Evolutionary conservation across 2,329 filamentous ascomycete species (phyloP).

Genomic region (Diaporthe vexans): DNA sequence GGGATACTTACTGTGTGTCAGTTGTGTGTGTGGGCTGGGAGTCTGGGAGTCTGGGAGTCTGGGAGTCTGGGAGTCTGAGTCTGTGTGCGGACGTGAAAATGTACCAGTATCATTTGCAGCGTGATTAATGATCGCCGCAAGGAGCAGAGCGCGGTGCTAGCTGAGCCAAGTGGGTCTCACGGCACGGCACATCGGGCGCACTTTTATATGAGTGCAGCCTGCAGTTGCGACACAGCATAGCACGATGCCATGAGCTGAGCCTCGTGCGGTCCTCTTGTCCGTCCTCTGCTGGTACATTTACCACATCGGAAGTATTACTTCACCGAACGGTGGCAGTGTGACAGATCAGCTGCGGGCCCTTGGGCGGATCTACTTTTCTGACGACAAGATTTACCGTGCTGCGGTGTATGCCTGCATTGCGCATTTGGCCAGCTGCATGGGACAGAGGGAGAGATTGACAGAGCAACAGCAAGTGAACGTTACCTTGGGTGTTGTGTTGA

Average conservation of each 20-base stretch:
- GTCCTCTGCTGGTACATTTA: too few relatives aligned
- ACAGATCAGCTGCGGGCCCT: constrained; percentile 9
- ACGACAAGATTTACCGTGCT: not conserved
- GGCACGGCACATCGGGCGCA: not conserved
- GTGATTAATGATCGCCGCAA: constrained; percentile 29
- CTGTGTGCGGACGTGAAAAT: not conserved
- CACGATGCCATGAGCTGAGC: not conserved
- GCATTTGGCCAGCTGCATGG: not conserved
- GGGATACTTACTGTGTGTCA: not conserved
- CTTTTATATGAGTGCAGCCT: not conserved
- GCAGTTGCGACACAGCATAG: not conserved
- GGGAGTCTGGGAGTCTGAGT: too few relatives aligned
- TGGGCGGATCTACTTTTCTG: not conserved
- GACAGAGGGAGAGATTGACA: not conserved
- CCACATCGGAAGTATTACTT: not conserved
- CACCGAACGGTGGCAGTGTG: not conserved
- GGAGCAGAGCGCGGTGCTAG: constrained; percentile 5
- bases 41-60: too few relatives aligned
- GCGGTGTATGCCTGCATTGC: not conserved
- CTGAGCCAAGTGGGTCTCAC: not conserved
- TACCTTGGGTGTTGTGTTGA: not conserved
- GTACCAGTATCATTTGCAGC: not conserved
- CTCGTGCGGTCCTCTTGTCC: not conserved
- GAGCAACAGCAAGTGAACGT: constrained; percentile 1
- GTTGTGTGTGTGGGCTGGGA: not conserved